Conservation (phyloP, 2,329 filamentous ascomycete species). For the Aureobasidium subglaciale region DNA sequence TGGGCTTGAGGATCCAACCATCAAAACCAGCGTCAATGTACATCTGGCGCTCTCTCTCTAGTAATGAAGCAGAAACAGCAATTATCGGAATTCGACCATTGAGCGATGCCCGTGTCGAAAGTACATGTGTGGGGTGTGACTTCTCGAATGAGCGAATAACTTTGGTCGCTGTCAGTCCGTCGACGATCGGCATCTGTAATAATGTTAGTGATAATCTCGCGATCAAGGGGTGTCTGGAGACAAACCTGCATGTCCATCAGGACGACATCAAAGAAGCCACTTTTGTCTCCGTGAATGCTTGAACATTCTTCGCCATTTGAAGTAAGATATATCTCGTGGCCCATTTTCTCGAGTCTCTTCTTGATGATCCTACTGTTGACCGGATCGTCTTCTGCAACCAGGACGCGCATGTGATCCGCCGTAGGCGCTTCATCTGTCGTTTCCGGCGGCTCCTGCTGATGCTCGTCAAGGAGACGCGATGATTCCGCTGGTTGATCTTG, state of each 20-base stretch:
- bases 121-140: conserved; percentile 39
- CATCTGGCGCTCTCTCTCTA: conserved; percentile 59
- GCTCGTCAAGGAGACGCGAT: background rate
- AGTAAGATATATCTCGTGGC: conserved; percentile 64
- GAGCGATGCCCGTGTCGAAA: conserved; percentile 52
- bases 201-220: conserved; percentile 17
- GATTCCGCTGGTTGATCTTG: conserved; percentile 6
- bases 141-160: conserved; percentile 72
- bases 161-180: conserved; percentile 73
- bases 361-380: conserved; percentile 77
- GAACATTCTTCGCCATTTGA: conserved; percentile 83
- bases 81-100: conserved; percentile 73
- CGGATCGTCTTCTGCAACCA: conserved; percentile 83
- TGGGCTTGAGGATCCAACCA: conserved; percentile 84
- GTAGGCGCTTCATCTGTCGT: conserved; percentile 18
- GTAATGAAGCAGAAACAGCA: conserved; percentile 75
- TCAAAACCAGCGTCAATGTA: conserved; percentile 80
- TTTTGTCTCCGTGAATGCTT: conserved; percentile 57
- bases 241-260: conserved; percentile 90
- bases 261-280: conserved; percentile 63
- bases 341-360: conserved; percentile 70
- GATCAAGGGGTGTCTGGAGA: background rate
- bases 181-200: conserved; percentile 79
- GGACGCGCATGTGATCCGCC: conserved; percentile 50
- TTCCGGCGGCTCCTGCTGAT: conserved; percentile 16